Percentiles rank a stretch among this genome's conserved stretches.
Evolutionary conservation across 768 basidiomycete genomes (phyloP).

Genomic region (Favolaschia claudopus): DNA sequence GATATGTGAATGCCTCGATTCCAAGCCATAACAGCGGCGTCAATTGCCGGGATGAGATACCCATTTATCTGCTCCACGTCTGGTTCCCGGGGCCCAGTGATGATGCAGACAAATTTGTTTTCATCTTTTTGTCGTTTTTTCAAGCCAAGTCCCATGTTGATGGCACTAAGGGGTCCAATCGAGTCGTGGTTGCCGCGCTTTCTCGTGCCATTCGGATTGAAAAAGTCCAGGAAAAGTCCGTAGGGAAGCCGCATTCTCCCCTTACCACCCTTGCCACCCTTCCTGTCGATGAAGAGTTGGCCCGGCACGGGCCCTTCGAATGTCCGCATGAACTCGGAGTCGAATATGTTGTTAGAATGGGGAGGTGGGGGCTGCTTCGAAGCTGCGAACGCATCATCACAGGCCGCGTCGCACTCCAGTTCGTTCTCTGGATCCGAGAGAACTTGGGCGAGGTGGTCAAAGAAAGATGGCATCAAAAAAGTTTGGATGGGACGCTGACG

Average conservation of each 20-base stretch:
- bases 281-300: constrained; percentile 23
- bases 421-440: not conserved
- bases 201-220: constrained; percentile 24
- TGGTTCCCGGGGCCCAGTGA: not conserved
- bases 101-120: not conserved
- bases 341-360: constrained; percentile 21
- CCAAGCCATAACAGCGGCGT: not conserved
- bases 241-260: constrained; percentile 23
- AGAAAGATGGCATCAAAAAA: not conserved
- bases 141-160: not conserved
- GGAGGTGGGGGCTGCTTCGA: not conserved
- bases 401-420: not conserved
- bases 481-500: constrained; percentile 7
- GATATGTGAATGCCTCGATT: not conserved
- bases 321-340: constrained; percentile 29
- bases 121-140: too few species aligned
- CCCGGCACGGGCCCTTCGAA: constrained; percentile 31
- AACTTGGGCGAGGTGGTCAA: not conserved
- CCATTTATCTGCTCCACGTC: not conserved
- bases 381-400: not conserved
- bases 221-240: constrained; percentile 32
- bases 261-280: not conserved
- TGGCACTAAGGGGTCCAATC: not conserved
- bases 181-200: not conserved
- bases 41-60: constrained; percentile 1